Evolutionary conservation across 257 asterid genomes (phyloP).

Genomic region (Gynochthodes officinalis): DNA sequence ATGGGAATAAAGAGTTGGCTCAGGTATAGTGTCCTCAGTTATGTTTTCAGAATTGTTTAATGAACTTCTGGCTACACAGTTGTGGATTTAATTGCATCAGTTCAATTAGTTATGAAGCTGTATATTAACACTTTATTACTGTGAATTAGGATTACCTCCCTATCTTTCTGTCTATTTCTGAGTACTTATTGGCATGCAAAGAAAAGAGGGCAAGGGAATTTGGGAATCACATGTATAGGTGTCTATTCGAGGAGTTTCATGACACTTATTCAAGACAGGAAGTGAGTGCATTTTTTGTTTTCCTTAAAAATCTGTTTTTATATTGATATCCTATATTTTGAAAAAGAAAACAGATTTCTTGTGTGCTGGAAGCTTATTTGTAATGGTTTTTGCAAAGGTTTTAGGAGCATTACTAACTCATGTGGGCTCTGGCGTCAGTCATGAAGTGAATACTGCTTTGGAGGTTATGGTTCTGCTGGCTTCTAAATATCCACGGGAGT

Average conservation of each 20-base stretch:
- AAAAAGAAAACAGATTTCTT: conserved; percentile 10
- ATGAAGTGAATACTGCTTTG: conserved; percentile 74
- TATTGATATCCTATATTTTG: not conserved
- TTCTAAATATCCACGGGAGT: conserved; percentile 57
- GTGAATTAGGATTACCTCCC: conserved; percentile 65
- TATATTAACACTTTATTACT: conserved; percentile 23
- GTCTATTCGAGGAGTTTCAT: conserved; percentile 60
- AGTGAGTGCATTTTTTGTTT: conserved; percentile 41
- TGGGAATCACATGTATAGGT: conserved; percentile 64
- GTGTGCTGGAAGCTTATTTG: conserved; percentile 31
- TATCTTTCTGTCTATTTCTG: conserved; percentile 63
- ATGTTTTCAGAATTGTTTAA: not conserved
- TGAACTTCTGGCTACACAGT: not conserved
- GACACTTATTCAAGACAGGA: conserved; percentile 78
- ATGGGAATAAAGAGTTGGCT: conserved; percentile 60
- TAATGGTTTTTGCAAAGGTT: conserved; percentile 43
- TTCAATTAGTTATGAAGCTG: not conserved
- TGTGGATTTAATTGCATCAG: not conserved
- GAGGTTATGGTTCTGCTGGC: conserved; percentile 70
- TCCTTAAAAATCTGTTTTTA: not conserved
- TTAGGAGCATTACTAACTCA: conserved; percentile 79
- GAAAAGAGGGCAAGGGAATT: conserved; percentile 61
- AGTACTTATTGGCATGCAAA: conserved; percentile 72
- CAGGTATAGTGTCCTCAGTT: conserved; percentile 42
- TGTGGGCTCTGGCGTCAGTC: conserved; percentile 73